phyloP scores from a whole-genome alignment of 2,329 filamentous ascomycete genomes.

The Clarireedia sp. region DNA sequence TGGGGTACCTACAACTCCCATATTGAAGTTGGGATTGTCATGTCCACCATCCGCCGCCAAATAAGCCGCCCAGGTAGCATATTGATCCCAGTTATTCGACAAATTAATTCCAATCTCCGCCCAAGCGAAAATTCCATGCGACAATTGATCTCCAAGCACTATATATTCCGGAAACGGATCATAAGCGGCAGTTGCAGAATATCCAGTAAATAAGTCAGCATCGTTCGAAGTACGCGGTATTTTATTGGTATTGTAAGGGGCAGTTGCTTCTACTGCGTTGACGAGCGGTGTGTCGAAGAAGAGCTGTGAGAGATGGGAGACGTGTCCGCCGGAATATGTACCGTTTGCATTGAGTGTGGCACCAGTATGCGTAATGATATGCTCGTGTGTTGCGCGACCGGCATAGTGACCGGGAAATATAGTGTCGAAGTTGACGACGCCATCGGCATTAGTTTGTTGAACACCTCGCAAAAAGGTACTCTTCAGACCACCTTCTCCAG shows the following conservation, averaged over 20 bases:
- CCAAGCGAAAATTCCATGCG: constrained; percentile 48
- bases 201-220: constrained; percentile 39
- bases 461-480: constrained; percentile 37
- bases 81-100: constrained; percentile 10
- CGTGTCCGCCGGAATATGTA: constrained; percentile 42
- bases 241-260: constrained; percentile 42
- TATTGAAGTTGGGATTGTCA: constrained; percentile 12
- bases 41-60: constrained; percentile 15
- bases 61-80: constrained; percentile 14
- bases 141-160: constrained; percentile 44
- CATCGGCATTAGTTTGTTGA: constrained; percentile 35
- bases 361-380: constrained; percentile 23
- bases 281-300: constrained; percentile 60
- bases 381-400: constrained; percentile 40
- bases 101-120: constrained; percentile 36
- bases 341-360: constrained; percentile 31
- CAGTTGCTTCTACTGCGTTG: constrained; percentile 39
- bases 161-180: constrained; percentile 52
- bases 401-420: constrained; percentile 40
- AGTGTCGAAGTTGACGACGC: constrained; percentile 36
- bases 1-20: background rate
- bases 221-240: constrained; percentile 40
- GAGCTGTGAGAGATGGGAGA: constrained; percentile 42
- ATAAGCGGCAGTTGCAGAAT: constrained; percentile 34
- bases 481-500: constrained; percentile 32